Base-by-base conservation (phyloP, 805 yeast species). In the Yamadazyma endophytica region DNA sequence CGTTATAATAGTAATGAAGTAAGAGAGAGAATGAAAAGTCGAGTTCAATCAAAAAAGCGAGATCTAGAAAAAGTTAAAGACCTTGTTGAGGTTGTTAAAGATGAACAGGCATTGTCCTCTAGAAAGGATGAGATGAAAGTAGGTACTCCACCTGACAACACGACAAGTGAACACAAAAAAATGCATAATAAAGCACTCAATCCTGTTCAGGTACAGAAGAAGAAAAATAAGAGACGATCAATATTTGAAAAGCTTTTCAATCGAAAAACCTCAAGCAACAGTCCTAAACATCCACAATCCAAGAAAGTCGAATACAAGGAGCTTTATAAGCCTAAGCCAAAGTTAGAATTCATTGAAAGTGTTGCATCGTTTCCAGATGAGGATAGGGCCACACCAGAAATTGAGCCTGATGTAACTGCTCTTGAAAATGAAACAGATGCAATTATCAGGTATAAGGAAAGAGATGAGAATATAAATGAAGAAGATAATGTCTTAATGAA, bases 311-410 rank as follows among this genome's bases (percentile, higher is more conserved):
- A 34, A 15, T 40, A 40, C 17, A 40, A 37, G 18, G 44, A 36
- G 17, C 15, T 40, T 15, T 37, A 36, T 17, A 35, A 28, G 21
- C 44, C 44, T 6, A 29, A 22, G n/a, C 44, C 44, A 1, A 37
- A 27, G 9, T 26, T 40, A 16, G 32, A 19, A 32, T n/a, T n/a
- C n/a, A n/a, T n/a, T n/a, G n/a, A n/a, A n/a, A n/a, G n/a, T n/a
- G n/a, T n/a, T n/a, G n/a, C n/a, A n/a, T n/a, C n/a, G n/a, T n/a
- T n/a, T n/a, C n/a, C n/a, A n/a, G n/a, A n/a, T n/a, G n/a, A n/a
- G n/a, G 18, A 25, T 6, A 8, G 8, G 28, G 6, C 6, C 18
- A 12, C 21, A 6, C 31, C 23, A n/a, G 16, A 24, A 8, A 29
- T 29, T 15, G 37, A 34, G 12, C 37, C 37, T 4, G 29, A 29